Base-by-base conservation (phyloP, 148 eudicot species). In the Pouteria glomerata region DNA sequence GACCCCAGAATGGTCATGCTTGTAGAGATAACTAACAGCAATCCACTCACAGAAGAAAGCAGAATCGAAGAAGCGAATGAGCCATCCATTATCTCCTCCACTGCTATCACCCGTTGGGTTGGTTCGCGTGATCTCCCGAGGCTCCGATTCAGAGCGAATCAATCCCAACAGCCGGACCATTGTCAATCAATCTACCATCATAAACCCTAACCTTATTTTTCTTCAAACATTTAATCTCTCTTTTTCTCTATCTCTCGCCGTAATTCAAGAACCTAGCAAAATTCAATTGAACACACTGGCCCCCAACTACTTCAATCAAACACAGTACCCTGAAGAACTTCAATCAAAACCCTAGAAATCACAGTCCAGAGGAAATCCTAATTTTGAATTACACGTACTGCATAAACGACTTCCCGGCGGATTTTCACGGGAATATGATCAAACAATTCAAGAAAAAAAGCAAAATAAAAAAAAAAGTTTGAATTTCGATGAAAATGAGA, bases 11-110 rank as follows among this genome's bases (percentile, higher is more conserved):
- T 94, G 98, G 55, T 89, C 91, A 82, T 94, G 98, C 85, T 94
- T 94, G 74, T 94, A 94, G 57, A 94, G 79, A 80, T 94, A 94
- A 81, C 98, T 89, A 67, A 94, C 98, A 53, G 98, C 98, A 83
- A 94, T 94, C 98, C 98, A 94, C 83, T 94, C 98, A 78, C 98
- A 94, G 74, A 94, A 94, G 73, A 94, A 94, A 0, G 98, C 88
- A 0, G 98, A 94, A 69, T 94, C 98, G n/a, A 94, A 94, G 72
- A 94, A 94, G 53, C 98, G 84, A 56, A 94, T 94, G 39, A 94
- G 86, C 98, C 98, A 94, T 1, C 98, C 98, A 74, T 85, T 91
- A 64, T 91, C 97, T 8, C 97, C 97, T 3, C 90, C 92, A n/a
- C 84, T 73, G 62, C 79, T 85, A 63, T 87, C 98, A 74, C 87